Evolutionary conservation across 176 grass and related monocot genomes (phyloP).

Genomic region (Saccharum officinarum): DNA sequence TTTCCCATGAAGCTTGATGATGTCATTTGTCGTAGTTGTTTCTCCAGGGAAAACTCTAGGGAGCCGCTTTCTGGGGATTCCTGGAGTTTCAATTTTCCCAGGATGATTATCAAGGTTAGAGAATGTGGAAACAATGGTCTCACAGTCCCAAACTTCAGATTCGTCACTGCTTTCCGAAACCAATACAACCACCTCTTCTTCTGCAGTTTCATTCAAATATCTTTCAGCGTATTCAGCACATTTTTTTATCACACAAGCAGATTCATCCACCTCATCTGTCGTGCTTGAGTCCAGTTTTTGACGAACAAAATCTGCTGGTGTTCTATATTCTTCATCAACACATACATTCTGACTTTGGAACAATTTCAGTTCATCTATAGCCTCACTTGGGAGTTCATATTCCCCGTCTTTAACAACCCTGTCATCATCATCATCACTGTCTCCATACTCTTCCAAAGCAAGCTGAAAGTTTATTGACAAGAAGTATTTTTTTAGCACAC

Average conservation of each 20-base stretch:
- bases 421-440: slow-evolving; percentile 56
- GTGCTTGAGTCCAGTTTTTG: slow-evolving; percentile 44
- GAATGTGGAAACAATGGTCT: slow-evolving; percentile 90
- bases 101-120: slow-evolving; percentile 91
- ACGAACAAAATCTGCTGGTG: slow-evolving; percentile 54
- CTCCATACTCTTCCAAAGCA: slow-evolving; percentile 72
- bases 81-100: slow-evolving; percentile 78
- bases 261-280: slow-evolving; percentile 52
- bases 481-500: background rate
- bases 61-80: slow-evolving; percentile 53
- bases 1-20: slow-evolving; percentile 93
- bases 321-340: slow-evolving; percentile 52
- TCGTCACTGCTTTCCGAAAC: slow-evolving; percentile 91
- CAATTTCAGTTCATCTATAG: slow-evolving; percentile 60
- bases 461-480: slow-evolving; percentile 44
- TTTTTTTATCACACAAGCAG: slow-evolving; percentile 69
- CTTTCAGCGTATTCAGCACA: slow-evolving; percentile 80
- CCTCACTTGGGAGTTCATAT: slow-evolving; percentile 47
- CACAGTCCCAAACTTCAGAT: slow-evolving; percentile 88
- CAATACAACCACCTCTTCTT: slow-evolving; percentile 49
- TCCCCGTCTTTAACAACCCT: slow-evolving; percentile 31
- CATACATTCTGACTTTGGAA: slow-evolving; percentile 55
- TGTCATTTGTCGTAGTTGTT: slow-evolving; percentile 47
- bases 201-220: slow-evolving; percentile 61
- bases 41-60: slow-evolving; percentile 73